Evolutionary conservation across 176 grass and related monocot genomes (phyloP).

Genomic region (Aegilops tauschii): DNA sequence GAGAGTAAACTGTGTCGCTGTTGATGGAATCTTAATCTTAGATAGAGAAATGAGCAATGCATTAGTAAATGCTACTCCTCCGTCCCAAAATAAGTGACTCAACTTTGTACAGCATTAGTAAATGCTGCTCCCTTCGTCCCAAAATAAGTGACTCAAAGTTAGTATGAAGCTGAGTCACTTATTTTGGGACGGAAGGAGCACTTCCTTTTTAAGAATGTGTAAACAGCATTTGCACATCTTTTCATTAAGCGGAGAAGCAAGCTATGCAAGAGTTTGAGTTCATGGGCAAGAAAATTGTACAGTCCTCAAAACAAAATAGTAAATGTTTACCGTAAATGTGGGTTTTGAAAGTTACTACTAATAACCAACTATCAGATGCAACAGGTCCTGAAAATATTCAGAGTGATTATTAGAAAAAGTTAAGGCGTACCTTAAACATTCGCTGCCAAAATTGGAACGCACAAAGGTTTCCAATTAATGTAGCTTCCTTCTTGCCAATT

Average conservation of each 20-base stretch:
- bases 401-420: constrained; percentile 18
- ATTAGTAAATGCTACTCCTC: background rate
- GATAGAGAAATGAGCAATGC: background rate
- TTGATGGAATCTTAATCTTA: background rate
- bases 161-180: no score
- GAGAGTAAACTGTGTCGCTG: background rate
- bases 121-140: background rate
- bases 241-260: background rate
- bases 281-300: background rate
- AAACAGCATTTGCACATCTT: background rate
- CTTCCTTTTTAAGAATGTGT: background rate
- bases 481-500: constrained; percentile 76
- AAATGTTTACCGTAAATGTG: background rate
- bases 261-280: background rate
- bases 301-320: background rate
- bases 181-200: no score
- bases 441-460: constrained; percentile 94
- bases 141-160: no score
- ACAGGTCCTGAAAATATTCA: background rate
- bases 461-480: constrained; percentile 75
- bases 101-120: background rate
- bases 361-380: constrained; percentile 9
- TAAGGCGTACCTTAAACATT: constrained; percentile 73
- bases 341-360: background rate
- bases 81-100: no score